phyloP scores from a whole-genome alignment of 2,329 filamentous ascomycete genomes.

The Fusarium chuoi region DNA sequence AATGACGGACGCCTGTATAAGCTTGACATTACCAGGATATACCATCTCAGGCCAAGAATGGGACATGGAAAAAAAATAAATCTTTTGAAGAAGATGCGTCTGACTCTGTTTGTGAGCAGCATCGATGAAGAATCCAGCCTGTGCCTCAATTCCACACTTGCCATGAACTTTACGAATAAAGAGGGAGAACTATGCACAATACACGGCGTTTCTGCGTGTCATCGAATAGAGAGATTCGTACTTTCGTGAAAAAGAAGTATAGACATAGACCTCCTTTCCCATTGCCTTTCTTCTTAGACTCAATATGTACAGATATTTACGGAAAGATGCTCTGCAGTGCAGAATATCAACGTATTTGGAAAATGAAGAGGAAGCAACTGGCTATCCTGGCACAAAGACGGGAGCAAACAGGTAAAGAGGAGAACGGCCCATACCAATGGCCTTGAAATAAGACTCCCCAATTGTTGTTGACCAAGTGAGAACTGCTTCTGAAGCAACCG shows the following conservation, averaged over 20 bases:
- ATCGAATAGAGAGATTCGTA: neutral
- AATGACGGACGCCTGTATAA: neutral
- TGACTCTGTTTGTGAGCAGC: neutral
- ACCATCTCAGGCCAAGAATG: neutral
- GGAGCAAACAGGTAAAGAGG: neutral
- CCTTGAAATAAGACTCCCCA: neutral
- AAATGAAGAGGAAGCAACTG: neutral
- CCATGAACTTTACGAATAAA: constrained; percentile 4
- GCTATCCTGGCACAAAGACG: neutral
- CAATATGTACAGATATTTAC: neutral
- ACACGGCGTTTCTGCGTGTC: neutral
- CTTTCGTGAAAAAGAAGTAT: neutral
- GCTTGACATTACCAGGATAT: neutral
- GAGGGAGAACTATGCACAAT: neutral
- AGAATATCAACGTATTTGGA: neutral
- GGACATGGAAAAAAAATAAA: neutral
- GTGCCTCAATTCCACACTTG: neutral
- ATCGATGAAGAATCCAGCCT: neutral
- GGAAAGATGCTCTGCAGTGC: neutral
- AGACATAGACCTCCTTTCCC: neutral
- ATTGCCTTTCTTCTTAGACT: neutral
- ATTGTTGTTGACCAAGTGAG: neutral
- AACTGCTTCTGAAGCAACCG: neutral
- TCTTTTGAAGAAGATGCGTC: neutral
- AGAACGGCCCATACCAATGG: neutral